A percentile compares a stretch with the other conserved stretches of the same genome.
These are phyloP conservation scores for Balakata baccata DNA, from an alignment of 345 rosid species.

Conservation along the genomic window DNA sequence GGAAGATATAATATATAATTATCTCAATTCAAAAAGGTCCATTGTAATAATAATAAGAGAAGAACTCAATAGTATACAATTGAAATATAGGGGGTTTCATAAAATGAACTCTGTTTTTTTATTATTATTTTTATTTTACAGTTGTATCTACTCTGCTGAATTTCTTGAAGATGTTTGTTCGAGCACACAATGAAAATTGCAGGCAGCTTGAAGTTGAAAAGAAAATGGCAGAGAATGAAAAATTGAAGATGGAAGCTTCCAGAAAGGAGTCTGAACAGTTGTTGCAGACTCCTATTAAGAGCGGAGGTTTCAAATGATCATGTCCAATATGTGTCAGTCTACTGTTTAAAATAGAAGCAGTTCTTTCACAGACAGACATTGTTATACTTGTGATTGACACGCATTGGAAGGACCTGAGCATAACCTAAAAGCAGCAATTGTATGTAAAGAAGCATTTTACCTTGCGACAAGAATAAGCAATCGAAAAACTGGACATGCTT, in stretches of 20 bases:
- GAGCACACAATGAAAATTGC: slow-evolving; percentile 73
- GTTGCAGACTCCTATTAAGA: neutral
- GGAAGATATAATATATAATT: neutral
- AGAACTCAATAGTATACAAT: too few species aligned
- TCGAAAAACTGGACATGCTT: slow-evolving; percentile 5
- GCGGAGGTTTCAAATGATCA: slow-evolving; percentile 21
- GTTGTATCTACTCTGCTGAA: slow-evolving; percentile 78
- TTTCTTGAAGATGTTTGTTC: slow-evolving; percentile 68
- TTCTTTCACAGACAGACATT: neutral
- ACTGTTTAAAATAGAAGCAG: neutral
- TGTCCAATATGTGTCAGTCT: neutral
- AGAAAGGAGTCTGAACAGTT: slow-evolving; percentile 26
- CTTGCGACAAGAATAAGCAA: slow-evolving; percentile 7
- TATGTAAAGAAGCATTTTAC: slow-evolving; percentile 4
- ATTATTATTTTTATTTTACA: slow-evolving; percentile 27
- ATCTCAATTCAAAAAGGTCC: too few species aligned
- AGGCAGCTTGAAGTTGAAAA: slow-evolving; percentile 63
- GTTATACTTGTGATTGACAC: neutral
- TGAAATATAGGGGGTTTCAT: too few species aligned
- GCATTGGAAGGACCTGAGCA: slow-evolving; percentile 5
- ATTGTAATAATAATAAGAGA: too few species aligned
- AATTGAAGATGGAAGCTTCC: slow-evolving; percentile 23
- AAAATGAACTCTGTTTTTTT: neutral
- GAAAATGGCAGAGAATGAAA: slow-evolving; percentile 54
- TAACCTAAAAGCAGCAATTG: neutral